These are phyloP conservation scores for Malus hybrid DNA, from an alignment of 331 rosid genomes.

Conservation along the genomic window DNA sequence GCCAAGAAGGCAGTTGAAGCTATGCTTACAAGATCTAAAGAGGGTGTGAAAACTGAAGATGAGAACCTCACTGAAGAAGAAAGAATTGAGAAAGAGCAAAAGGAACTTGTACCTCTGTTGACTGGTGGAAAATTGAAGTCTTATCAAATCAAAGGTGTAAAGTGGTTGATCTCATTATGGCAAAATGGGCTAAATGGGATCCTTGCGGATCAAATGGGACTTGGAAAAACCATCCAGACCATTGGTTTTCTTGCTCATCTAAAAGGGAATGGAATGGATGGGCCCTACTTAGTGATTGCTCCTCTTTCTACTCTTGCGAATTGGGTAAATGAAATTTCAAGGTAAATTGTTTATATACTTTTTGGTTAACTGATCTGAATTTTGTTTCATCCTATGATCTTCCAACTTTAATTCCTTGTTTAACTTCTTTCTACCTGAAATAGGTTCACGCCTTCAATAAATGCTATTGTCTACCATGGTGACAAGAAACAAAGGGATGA, in stretches of 20 bases:
- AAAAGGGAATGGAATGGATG: constrained; percentile 77
- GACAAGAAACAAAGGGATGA: constrained; percentile 63
- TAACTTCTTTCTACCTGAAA: background rate
- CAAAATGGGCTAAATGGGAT: constrained; percentile 98
- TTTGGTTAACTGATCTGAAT: background rate
- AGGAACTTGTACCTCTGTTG: constrained; percentile 73
- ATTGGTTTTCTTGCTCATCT: constrained; percentile 87
- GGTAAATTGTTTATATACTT: constrained; percentile 32
- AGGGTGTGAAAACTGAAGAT: constrained; percentile 48
- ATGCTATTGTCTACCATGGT: constrained; percentile 70
- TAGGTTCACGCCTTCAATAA: constrained; percentile 78
- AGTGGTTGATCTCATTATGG: constrained; percentile 97
- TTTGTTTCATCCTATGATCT: constrained; percentile 1
- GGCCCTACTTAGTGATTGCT: constrained; percentile 89
- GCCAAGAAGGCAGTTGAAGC: constrained; percentile 93
- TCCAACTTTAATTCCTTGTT: background rate
- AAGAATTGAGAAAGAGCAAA: constrained; percentile 65
- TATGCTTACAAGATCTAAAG: constrained; percentile 90
- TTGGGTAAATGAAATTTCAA: constrained; percentile 77
- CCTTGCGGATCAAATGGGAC: constrained; percentile 99
- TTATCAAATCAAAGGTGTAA: constrained; percentile 89
- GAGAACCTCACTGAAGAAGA: constrained; percentile 61
- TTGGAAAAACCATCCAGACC: constrained; percentile 97
- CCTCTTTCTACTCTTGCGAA: constrained; percentile 96
- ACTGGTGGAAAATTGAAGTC: constrained; percentile 86